Evolutionary conservation across 805 yeast species (phyloP).

Genomic region (Wickerhamiella hasegawae): DNA sequence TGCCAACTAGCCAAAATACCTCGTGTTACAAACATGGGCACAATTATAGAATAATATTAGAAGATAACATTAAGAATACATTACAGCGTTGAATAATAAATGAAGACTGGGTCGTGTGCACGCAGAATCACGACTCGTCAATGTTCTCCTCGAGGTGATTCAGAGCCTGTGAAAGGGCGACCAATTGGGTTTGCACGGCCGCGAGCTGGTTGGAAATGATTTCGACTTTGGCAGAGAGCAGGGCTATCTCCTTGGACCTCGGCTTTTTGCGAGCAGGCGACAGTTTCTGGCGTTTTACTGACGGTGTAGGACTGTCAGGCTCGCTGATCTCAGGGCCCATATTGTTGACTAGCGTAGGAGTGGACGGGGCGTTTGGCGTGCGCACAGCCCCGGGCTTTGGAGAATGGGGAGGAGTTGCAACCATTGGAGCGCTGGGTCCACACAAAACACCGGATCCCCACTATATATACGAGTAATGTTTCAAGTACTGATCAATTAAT

Average conservation of each 20-base stretch:
- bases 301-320: constrained; percentile 10
- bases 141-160: constrained; percentile 6
- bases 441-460: too few species aligned
- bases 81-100: too few species aligned
- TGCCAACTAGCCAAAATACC: too few species aligned
- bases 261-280: neutral
- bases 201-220: neutral
- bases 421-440: too few species aligned
- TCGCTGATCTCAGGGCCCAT: constrained; percentile 13
- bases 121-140: too few species aligned
- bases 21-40: too few species aligned
- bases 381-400: constrained; percentile 3
- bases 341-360: constrained; percentile 9
- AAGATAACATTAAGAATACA: too few species aligned
- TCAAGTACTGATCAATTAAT: too few species aligned
- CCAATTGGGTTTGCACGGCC: neutral
- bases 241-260: neutral
- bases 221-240: neutral
- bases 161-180: constrained; percentile 1
- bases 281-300: constrained; percentile 2
- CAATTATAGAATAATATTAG: too few species aligned
- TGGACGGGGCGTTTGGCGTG: constrained; percentile 3
- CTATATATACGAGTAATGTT: too few species aligned
- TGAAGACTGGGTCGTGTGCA: too few species aligned
- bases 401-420: constrained; percentile 4